Base-by-base conservation (phyloP, 2,329 filamentous ascomycete genomes). In the Eutypella sp. region DNA sequence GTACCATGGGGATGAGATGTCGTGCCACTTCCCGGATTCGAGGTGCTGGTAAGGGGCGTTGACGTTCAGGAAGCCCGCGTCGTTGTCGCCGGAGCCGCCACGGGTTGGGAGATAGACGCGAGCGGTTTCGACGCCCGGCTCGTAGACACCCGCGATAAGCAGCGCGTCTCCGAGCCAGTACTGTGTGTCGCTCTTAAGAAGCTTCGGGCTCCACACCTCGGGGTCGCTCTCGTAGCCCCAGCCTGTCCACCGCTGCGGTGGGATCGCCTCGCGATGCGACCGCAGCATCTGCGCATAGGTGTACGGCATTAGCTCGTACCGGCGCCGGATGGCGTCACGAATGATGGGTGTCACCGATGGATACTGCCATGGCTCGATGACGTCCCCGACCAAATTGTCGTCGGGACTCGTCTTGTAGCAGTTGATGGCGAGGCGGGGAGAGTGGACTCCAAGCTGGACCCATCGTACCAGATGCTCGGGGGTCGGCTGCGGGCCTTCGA, bases 311-410 rank as follows among this genome's bases (percentile, higher is more conserved):
- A 89, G 69, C 51, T 84, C 82, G 57, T 89, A 89, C 25, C 85
- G 75, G 6, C 85, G 75, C 63, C 82, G 82, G 61, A 89, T 87
- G 1, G 82, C 74, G 43, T 74, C 73, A 15, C 85, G 76, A 13
- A 89, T 70, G 1, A 84, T 64, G 0, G 76, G 77, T 0, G 82
- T 81, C 23, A 82, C 81, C 29, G 82, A 76, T 0, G 83, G 81
- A 57, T 88, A 85, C 82, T 88, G 87, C 82, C 84, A 89, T 0
- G 85, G 85, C 66, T 88, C 84, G 47, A 89, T 89, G 0, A 89
- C 84, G 29, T 86, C 84, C 7, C 85, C 85, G 20, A 86, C 73
- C 0, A 72, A 71, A 55, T 82, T 87, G 62, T 88, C 81, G 1
- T 76, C 68, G 0, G 78, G 74, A 0, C 76, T 78, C 0, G 85